Base-by-base conservation (phyloP, 2,329 filamentous ascomycete species). In the Hypoxylon sp. region DNA sequence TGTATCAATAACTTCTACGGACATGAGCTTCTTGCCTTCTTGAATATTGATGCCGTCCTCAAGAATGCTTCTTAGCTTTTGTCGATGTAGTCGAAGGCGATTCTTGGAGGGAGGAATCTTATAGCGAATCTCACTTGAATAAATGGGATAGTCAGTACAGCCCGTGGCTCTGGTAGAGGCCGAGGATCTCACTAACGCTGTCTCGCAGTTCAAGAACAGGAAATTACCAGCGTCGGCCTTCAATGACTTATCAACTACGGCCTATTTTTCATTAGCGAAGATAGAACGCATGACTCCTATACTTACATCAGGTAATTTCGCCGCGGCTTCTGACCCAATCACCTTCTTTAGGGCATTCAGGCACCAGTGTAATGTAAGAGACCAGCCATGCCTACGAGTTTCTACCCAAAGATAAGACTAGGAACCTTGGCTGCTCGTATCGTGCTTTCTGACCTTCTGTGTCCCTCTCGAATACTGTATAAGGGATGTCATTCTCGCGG, bases 321-420 rank as follows among this genome's bases (percentile, higher is more conserved):
- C 61, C 2, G 71, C 59, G 1, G 72, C 59, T 25, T 68, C 43
- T 16, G 62, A 53, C 2, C 71, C 71, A 37, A 76, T 71, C 1
- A 72, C 71, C 30, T 68, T 70, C 16, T 71, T 66, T 4, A 77
- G 23, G 68, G 77, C 61, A 73, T 75, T 76, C 63, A 88, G 77
- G 19, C 80, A 83, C 86, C 87, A 89, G 71, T 89, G 85, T 32
- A 89, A 74, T 1, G 87, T 88, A 53, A 90, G 79, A 43, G 84
- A 87, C 87, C 87, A 89, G 50, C 87, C 86, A 41, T 83, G 82
- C 2, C 67, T 63, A 19, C 77, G 77, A 19, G 70, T 67, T 50
- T 73, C 71, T 57, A 74, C 27, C 67, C 48, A 74, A 66, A 19
- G 69, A 21, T 56, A 23, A 32, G 48, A 43, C 21, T 27, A 8